Conservation (phyloP, 257 asterid species). For the Nicotiana undulata region DNA sequence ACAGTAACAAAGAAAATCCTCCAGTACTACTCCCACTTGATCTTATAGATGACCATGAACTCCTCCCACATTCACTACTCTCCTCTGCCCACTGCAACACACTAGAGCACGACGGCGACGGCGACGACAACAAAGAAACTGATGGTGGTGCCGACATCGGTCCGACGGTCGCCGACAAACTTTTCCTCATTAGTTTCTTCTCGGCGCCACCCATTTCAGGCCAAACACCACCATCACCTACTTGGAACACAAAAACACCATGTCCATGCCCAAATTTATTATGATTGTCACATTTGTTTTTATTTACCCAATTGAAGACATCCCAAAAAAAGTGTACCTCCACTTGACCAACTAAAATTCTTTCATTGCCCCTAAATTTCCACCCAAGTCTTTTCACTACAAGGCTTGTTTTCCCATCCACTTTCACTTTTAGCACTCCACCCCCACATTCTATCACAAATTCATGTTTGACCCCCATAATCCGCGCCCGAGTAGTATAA, state of each 20-base stretch:
- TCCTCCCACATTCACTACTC: slow-evolving; percentile 34
- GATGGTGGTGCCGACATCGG: background rate
- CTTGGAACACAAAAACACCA: slow-evolving; percentile 32
- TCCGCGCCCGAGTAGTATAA: slow-evolving; percentile 21
- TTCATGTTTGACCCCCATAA: slow-evolving; percentile 28
- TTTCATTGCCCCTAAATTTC: slow-evolving; percentile 37
- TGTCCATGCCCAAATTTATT: slow-evolving; percentile 14
- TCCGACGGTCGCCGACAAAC: slow-evolving; percentile 14
- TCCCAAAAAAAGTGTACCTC: slow-evolving; percentile 36
- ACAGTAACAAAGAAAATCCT: slow-evolving; percentile 30
- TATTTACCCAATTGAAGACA: slow-evolving; percentile 32
- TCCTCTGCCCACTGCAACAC: slow-evolving; percentile 41
- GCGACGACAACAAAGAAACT: slow-evolving; percentile 8
- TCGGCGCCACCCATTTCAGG: slow-evolving; percentile 35
- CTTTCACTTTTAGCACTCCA: slow-evolving; percentile 30
- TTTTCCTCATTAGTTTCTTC: slow-evolving; percentile 32
- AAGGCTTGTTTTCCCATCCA: slow-evolving; percentile 22
- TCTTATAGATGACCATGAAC: slow-evolving; percentile 33
- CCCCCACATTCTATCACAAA: slow-evolving; percentile 27
- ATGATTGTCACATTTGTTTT: background rate
- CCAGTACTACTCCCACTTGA: slow-evolving; percentile 18
- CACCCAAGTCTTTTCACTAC: slow-evolving; percentile 28
- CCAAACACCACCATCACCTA: slow-evolving; percentile 32
- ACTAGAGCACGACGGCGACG: slow-evolving; percentile 28
- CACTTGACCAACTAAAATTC: slow-evolving; percentile 19